These are phyloP conservation scores for Pilatotrama ljubarskyi DNA, from an alignment of 768 basidiomycete genomes.

Conservation along the genomic window DNA sequence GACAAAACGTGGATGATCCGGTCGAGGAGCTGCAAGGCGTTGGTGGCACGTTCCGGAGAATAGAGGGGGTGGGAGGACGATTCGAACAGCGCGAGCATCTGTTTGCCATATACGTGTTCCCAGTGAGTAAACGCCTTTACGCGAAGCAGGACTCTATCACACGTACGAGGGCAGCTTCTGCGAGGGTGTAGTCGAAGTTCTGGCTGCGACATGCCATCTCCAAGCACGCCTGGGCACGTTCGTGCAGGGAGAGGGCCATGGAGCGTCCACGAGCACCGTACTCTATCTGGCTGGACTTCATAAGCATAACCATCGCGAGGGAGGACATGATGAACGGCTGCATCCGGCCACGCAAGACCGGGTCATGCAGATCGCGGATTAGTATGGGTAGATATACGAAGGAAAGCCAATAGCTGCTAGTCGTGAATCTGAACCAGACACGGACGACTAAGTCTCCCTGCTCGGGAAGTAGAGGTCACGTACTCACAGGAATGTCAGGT, in stretches of 20 bases:
- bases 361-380: slow-evolving; percentile 49
- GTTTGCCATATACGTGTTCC: neutral
- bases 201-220: slow-evolving; percentile 50
- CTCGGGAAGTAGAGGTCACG: slow-evolving; percentile 7
- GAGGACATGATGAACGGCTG: slow-evolving; percentile 73
- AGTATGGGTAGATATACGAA: slow-evolving; percentile 65
- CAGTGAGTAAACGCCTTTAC: neutral
- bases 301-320: slow-evolving; percentile 69
- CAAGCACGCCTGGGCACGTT: slow-evolving; percentile 55
- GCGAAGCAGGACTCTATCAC: neutral
- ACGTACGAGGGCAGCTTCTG: slow-evolving; percentile 70
- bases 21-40: slow-evolving; percentile 61
- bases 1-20: slow-evolving; percentile 56
- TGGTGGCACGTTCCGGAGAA: slow-evolving; percentile 51
- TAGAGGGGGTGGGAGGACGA: slow-evolving; percentile 71
- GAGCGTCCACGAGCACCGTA: slow-evolving; percentile 52
- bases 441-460: neutral
- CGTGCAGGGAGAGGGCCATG: slow-evolving; percentile 57
- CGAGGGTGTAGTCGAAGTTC: slow-evolving; percentile 63
- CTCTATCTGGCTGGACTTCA: slow-evolving; percentile 72
- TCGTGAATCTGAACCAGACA: slow-evolving; percentile 53
- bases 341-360: slow-evolving; percentile 53
- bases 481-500: slow-evolving; percentile 54
- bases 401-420: slow-evolving; percentile 65
- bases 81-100: slow-evolving; percentile 81